Evolutionary conservation across 140 eudicot species (phyloP).

Genomic region (Oenanthe javanica): DNA sequence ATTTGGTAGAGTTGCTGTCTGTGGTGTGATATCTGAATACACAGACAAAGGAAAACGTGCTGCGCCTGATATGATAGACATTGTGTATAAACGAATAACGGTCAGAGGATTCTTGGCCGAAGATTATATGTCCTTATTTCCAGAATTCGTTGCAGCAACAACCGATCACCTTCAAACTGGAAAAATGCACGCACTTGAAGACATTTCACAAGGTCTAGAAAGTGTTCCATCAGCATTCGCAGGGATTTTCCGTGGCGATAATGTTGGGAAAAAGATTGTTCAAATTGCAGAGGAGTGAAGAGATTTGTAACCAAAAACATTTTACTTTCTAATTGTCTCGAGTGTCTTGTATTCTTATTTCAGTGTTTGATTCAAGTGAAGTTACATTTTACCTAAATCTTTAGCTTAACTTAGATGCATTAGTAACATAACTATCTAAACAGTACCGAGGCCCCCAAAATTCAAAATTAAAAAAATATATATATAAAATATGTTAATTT

Average conservation of each 20-base stretch:
- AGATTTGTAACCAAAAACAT: background rate
- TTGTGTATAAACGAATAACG: conserved; percentile 60
- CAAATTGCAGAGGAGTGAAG: conserved; percentile 38
- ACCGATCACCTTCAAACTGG: conserved; percentile 41
- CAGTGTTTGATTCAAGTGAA: background rate
- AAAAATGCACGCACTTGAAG: conserved; percentile 50
- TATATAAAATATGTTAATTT: too few species aligned
- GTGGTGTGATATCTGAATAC: conserved; percentile 75
- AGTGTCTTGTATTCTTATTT: background rate
- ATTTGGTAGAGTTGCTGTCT: conserved; percentile 57
- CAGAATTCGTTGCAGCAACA: conserved; percentile 47
- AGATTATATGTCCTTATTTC: conserved; percentile 35
- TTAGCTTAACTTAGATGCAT: too few species aligned
- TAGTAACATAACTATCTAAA: too few species aligned
- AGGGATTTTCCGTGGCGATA: conserved; percentile 62
- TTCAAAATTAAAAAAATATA: too few species aligned
- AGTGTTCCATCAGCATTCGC: conserved; percentile 63
- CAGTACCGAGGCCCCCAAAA: too few species aligned
- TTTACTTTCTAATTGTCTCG: background rate
- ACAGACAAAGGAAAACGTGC: conserved; percentile 31
- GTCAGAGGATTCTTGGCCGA: conserved; percentile 56
- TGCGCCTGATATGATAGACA: conserved; percentile 55
- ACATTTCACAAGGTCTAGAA: conserved; percentile 60
- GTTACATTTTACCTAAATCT: background rate
- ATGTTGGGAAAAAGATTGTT: conserved; percentile 64